Base-by-base conservation (phyloP, 2,329 filamentous ascomycete species). In the Verticillium zaregamsianum region DNA sequence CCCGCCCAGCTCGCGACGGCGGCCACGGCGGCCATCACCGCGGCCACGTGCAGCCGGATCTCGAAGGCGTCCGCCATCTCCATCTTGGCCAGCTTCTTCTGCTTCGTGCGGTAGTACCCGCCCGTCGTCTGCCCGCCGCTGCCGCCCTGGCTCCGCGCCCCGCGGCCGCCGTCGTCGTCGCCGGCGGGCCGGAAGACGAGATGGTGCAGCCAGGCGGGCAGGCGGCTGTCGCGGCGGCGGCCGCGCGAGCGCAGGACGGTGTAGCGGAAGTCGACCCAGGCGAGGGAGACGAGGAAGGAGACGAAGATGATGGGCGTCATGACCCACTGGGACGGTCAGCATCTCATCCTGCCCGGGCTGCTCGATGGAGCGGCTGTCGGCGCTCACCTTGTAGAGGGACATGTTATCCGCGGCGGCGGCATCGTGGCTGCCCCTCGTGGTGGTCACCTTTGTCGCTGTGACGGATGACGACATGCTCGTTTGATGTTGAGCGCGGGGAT, bases 31-130 rank as follows among this genome's bases (percentile, higher is more conserved):
- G 75, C 76, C 68, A 90, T 69, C 2, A 73, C 76, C 4, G 81
- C 69, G 28, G 89, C 73, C n/a, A 90, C 80, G 23, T 75, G 76
- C 12, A 77, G 74, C 28, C 85, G 80, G 70, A 89, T 77, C 70
- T 83, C 81, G 65, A 90, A 86, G 3, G 88, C 88, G 68, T 90
- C 86, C 3, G 78, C 79, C 17, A 87, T 79, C 71, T 90, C 85
- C 78, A 87, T 77, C 70, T 76, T 82, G 68, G 88, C 80, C 59
- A 90, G 76, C 70, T 87, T 86, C 63, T 82, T 78, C 73, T 86
- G 83, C 70, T 84, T 82, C 65, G 77, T 80, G 72, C 84, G 83
- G 65, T 85, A 85, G 66, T 82, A 80, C 71, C 74, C 78, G 33
- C 56, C 23, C 56, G n/a, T 40, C 32, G 32, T 35, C 56, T 58